These are phyloP conservation scores for Acanthamoeba sp. DNA, from an alignment of 208 protist species.

Conservation along the genomic window DNA sequence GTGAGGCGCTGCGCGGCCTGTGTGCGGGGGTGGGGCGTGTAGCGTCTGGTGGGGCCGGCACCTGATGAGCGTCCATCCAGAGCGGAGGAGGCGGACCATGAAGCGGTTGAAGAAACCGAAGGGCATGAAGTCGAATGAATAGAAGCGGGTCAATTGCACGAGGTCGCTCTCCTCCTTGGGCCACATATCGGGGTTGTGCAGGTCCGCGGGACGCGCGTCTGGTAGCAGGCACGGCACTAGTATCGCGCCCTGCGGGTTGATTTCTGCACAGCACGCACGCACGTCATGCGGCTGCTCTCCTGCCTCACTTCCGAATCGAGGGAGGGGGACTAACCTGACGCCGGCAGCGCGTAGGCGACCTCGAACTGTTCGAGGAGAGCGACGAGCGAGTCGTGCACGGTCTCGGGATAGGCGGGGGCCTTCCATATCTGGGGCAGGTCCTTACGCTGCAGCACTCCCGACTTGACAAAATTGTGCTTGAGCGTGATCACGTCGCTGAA, in stretches of 20 bases:
- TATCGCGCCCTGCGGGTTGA: background rate
- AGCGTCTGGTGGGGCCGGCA: background rate
- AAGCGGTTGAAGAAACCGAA: constrained; percentile 67
- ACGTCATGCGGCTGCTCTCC: background rate
- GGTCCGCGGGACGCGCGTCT: constrained; percentile 10
- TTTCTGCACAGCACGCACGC: background rate
- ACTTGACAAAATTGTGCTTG: constrained; percentile 73
- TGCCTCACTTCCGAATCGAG: background rate
- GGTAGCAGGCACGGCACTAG: constrained; percentile 43
- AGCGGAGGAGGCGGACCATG: constrained; percentile 67
- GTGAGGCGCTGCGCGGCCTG: too few species aligned
- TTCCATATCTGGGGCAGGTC: constrained; percentile 74
- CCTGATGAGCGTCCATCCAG: constrained; percentile 15
- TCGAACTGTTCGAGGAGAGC: constrained; percentile 70
- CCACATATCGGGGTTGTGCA: constrained; percentile 20
- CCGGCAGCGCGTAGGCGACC: constrained; percentile 24
- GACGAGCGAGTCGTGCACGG: constrained; percentile 16
- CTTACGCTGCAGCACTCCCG: constrained; percentile 33
- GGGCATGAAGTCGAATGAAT: constrained; percentile 71
- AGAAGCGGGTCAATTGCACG: constrained; percentile 18
- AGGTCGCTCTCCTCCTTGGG: constrained; percentile 13
- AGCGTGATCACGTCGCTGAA: constrained; percentile 72
- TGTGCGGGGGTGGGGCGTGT: background rate
- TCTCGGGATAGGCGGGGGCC: constrained; percentile 24
- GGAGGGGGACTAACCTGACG: background rate